These are phyloP conservation scores for Neurospora tetraspora DNA, from an alignment of 495 filamentous ascomycete species.

Conservation along the genomic window DNA sequence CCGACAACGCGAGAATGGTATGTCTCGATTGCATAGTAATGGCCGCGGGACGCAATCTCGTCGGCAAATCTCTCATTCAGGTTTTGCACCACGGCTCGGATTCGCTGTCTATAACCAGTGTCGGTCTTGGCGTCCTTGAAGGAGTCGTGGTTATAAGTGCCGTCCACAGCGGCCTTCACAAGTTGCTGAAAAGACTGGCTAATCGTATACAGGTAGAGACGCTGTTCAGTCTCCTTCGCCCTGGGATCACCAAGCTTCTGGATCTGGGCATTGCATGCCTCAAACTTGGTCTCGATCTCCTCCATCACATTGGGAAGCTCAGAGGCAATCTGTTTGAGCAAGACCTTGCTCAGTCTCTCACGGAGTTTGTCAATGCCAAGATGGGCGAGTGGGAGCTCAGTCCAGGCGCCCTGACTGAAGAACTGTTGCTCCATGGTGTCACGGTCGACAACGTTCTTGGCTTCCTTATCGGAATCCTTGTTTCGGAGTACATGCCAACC, in stretches of 20 bases:
- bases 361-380: constrained; percentile 42
- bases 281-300: constrained; percentile 40
- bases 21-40: constrained; percentile 18
- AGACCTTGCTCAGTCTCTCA: constrained; percentile 43
- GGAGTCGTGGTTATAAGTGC: constrained; percentile 47
- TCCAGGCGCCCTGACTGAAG: constrained; percentile 37
- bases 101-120: constrained; percentile 35
- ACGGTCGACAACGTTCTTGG: constrained; percentile 26
- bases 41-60: constrained; percentile 36
- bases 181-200: constrained; percentile 42
- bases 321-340: constrained; percentile 43
- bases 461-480: constrained; percentile 39
- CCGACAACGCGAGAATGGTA: constrained; percentile 13
- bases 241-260: constrained; percentile 40
- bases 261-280: constrained; percentile 24
- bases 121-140: constrained; percentile 37
- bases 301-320: constrained; percentile 50
- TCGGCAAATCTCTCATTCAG: constrained; percentile 47
- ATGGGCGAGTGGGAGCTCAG: constrained; percentile 9
- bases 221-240: constrained; percentile 38
- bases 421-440: constrained; percentile 32
- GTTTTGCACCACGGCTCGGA: constrained; percentile 52
- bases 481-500: constrained; percentile 69
- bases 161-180: constrained; percentile 42
- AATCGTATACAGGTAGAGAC: constrained; percentile 40